Conservation (phyloP, 2,329 filamentous ascomycete species). For the Colletotrichum sp. region DNA sequence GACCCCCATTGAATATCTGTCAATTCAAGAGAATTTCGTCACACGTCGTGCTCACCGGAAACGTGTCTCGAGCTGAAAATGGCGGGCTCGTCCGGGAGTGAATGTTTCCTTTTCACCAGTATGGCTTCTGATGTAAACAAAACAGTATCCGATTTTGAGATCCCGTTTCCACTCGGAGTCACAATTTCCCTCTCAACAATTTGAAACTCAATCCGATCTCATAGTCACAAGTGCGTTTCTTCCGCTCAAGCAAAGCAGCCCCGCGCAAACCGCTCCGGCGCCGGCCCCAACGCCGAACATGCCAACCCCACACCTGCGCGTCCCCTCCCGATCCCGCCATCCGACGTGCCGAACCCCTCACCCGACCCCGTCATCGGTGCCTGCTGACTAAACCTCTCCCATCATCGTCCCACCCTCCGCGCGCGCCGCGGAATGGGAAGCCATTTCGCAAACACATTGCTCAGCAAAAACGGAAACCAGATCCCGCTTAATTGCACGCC, state of each 20-base stretch:
- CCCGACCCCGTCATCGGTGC: background rate
- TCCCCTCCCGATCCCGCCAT: background rate
- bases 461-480: background rate
- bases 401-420: background rate
- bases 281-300: background rate
- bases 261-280: background rate
- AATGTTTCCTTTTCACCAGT: fast-evolving
- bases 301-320: background rate
- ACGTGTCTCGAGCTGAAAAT: background rate
- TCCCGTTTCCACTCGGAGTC: no score
- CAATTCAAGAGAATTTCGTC: background rate
- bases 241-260: no score
- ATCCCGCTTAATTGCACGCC: background rate
- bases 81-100: fast-evolving
- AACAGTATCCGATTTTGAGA: no score
- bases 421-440: background rate
- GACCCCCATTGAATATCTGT: fast-evolving
- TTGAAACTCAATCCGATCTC: no score
- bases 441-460: background rate
- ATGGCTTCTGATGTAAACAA: fast-evolving
- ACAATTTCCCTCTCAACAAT: no score
- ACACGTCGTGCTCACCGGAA: fast-evolving
- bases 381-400: background rate
- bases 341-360: background rate
- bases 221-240: no score